Evolutionary conservation across 1,139 yeast species (phyloP).

Genomic region (Pichia sp.): DNA sequence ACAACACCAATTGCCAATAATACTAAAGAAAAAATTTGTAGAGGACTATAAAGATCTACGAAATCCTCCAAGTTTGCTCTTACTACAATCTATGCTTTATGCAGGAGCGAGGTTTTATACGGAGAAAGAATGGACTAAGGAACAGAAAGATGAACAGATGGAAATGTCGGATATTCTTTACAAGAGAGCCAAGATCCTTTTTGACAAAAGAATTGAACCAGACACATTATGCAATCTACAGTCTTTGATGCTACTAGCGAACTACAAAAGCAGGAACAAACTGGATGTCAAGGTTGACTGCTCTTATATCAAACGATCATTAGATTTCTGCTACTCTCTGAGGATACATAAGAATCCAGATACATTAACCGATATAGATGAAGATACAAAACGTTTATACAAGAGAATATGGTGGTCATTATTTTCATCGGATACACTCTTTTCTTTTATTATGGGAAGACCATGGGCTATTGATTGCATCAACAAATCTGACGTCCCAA

Average conservation of each 20-base stretch:
- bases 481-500: constrained; percentile 52
- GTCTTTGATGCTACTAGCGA: constrained; percentile 37
- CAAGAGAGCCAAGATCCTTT: constrained; percentile 70
- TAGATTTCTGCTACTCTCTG: constrained; percentile 53
- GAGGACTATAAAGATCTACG: constrained; percentile 46
- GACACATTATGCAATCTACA: constrained; percentile 62
- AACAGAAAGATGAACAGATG: constrained; percentile 12
- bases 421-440: constrained; percentile 18
- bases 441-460: constrained; percentile 49
- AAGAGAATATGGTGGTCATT: constrained; percentile 68
- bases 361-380: constrained; percentile 16
- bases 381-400: constrained; percentile 51
- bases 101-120: constrained; percentile 47
- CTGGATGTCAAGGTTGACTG: constrained; percentile 14
- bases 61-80: constrained; percentile 60
- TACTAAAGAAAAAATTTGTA: constrained; percentile 61
- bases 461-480: constrained; percentile 53
- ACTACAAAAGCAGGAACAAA: constrained; percentile 15
- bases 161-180: constrained; percentile 44
- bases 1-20: constrained; percentile 46
- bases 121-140: constrained; percentile 16
- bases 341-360: constrained; percentile 54
- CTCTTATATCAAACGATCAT: constrained; percentile 15
- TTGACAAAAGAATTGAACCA: constrained; percentile 61
- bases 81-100: constrained; percentile 62